A percentile compares a stretch with the other conserved stretches of the same genome.
These are phyloP conservation scores for Triticum monococcum DNA, from an alignment of 176 grass and related monocot genomes.

Conservation along the genomic window DNA sequence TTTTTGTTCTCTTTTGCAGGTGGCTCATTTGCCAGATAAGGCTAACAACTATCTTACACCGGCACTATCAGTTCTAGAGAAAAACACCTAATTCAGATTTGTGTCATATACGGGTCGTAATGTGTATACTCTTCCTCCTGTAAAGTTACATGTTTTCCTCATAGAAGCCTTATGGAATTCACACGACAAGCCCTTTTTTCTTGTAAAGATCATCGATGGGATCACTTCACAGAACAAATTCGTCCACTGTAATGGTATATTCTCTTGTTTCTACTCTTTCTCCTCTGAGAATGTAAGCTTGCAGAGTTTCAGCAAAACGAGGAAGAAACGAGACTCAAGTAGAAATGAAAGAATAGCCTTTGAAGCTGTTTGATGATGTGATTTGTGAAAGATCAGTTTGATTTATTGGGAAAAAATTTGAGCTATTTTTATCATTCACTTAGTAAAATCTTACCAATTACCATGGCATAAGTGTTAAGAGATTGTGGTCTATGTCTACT, in stretches of 20 bases:
- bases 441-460: too few species aligned
- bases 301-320: neutral
- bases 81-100: conserved; percentile 67
- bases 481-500: too few species aligned
- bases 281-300: neutral
- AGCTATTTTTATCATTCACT: too few species aligned
- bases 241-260: conserved; percentile 21
- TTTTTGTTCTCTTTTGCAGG: conserved; percentile 40
- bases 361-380: neutral
- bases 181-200: conserved; percentile 25
- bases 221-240: conserved; percentile 11
- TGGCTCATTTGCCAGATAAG: conserved; percentile 98
- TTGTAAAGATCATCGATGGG: conserved; percentile 28
- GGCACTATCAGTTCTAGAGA: conserved; percentile 92
- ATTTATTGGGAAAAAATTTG: too few species aligned
- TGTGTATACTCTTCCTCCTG: conserved; percentile 44
- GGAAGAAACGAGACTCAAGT: neutral
- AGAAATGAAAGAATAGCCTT: neutral
- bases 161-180: conserved; percentile 37
- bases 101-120: conserved; percentile 19
- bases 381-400: neutral
- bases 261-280: neutral
- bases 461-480: too few species aligned
- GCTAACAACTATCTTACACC: conserved; percentile 98
- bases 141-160: conserved; percentile 29